Conservation (phyloP, 2,329 filamentous ascomycete species). For the Aspergillus pseudonomiae region DNA sequence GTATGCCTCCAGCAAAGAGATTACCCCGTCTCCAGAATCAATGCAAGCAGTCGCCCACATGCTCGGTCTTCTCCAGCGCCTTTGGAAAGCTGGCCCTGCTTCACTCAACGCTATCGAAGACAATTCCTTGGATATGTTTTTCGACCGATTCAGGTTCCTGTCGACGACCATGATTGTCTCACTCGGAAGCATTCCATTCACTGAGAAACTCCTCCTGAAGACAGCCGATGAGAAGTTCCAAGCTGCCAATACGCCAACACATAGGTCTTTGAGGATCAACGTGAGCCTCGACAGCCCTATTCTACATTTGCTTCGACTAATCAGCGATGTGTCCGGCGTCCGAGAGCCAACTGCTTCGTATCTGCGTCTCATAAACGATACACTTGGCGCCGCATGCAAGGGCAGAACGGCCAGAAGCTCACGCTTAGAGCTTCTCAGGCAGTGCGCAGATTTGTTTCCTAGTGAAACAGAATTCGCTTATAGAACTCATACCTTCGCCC, state of each 20-base stretch:
- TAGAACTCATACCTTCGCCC: constrained; percentile 16
- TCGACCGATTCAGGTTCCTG: constrained; percentile 55
- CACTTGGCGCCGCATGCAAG: constrained; percentile 38
- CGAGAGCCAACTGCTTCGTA: constrained; percentile 30
- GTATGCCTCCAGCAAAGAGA: constrained; percentile 74
- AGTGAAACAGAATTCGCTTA: constrained; percentile 18
- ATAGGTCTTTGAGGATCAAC: constrained; percentile 30
- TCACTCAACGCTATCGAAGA: constrained; percentile 37
- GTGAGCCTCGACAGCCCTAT: constrained; percentile 40
- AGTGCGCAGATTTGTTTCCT: constrained; percentile 37
- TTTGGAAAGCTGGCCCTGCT: constrained; percentile 65
- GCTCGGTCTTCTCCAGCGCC: constrained; percentile 67
- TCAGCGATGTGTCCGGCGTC: constrained; percentile 28
- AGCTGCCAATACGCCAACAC: constrained; percentile 42
- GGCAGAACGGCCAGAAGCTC: constrained; percentile 38
- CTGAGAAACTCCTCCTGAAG: constrained; percentile 51
- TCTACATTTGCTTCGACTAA: constrained; percentile 42
- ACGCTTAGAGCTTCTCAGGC: constrained; percentile 42
- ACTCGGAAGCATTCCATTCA: constrained; percentile 55
- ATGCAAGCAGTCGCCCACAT: constrained; percentile 76
- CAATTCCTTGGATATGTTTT: constrained; percentile 42
- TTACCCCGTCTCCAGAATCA: constrained; percentile 83
- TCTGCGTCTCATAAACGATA: constrained; percentile 30
- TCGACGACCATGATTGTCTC: constrained; percentile 53
- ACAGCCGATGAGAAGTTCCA: constrained; percentile 61